Evolutionary conservation across 441 rosid species (phyloP).

Genomic region (Oxalis stricta): DNA sequence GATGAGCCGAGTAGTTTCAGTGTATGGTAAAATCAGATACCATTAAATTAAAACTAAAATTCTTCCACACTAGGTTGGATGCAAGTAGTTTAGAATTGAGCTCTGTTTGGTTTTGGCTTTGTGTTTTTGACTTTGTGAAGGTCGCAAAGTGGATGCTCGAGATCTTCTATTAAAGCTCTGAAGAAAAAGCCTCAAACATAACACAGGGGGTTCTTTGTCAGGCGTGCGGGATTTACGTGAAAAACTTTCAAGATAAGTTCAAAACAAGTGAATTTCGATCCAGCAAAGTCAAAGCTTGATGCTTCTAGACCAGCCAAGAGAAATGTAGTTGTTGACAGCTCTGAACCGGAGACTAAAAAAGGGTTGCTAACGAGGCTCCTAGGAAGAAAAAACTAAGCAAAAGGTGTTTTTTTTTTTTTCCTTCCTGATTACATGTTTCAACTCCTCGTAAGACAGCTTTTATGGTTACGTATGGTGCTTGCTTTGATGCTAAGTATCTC

Average conservation of each 20-base stretch:
- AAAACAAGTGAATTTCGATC: slow-evolving; percentile 45
- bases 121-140: slow-evolving; percentile 44
- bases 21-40: slow-evolving; percentile 38
- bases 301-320: slow-evolving; percentile 42
- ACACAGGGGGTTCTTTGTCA: slow-evolving; percentile 37
- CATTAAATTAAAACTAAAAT: too few species aligned
- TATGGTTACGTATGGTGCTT: too few species aligned
- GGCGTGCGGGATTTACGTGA: slow-evolving; percentile 75
- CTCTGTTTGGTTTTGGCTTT: slow-evolving; percentile 28
- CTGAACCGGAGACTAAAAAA: slow-evolving; percentile 41
- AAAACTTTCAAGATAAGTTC: slow-evolving; percentile 61
- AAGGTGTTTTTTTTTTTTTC: slow-evolving; percentile 22
- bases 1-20: slow-evolving; percentile 41
- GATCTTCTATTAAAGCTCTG: slow-evolving; percentile 92
- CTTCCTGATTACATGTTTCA: neutral
- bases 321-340: slow-evolving; percentile 46
- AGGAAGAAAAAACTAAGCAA: slow-evolving; percentile 53
- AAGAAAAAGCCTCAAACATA: slow-evolving; percentile 40
- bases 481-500: neutral
- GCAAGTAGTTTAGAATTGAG: slow-evolving; percentile 23
- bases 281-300: slow-evolving; percentile 38
- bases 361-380: slow-evolving; percentile 24
- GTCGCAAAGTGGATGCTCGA: slow-evolving; percentile 47
- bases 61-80: too few species aligned
- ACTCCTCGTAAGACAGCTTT: too few species aligned